Base-by-base conservation (phyloP, 2,329 filamentous ascomycete genomes). In the Ampelomyces quisqualis region DNA sequence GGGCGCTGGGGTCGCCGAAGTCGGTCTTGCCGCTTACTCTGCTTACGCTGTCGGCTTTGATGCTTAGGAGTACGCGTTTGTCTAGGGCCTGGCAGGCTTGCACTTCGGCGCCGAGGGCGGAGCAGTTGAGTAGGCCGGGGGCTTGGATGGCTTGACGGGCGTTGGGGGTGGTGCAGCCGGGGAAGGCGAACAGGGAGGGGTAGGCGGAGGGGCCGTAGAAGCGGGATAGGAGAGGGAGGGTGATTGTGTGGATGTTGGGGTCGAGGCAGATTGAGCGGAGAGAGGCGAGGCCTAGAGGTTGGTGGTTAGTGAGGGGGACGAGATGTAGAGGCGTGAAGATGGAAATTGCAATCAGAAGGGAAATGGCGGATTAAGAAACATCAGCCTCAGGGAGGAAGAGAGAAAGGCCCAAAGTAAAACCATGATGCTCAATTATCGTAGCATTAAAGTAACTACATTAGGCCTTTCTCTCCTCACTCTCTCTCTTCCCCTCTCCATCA, bases 61-160 rank as follows among this genome's bases (percentile, higher is more conserved):
- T 46, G 43, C 63, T 68, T 14, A 74, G 50, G 2, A 75, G 40
- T 1, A 74, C 62, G 15, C 66, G 67, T 39, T 70, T 72, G 14
- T 71, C 69, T 8, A 57, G 30, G 0, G 39, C 30, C 48, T 75
- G 71, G 51, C 71, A 75, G 1, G 38, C 29, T 17, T 49, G 42
- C 5, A 69, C 60, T 43, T 60, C 56, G 1, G 30, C 31, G 34
- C 70, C 70, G 3, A 73, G 57, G 0, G 54, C 47, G 1, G 67
- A 62, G 57, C 69, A 73, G 45, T 62, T 59, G 5, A 68, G 53
- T 0, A 74, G 54, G 2, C 68, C 68, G 1, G 69, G 66, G 2
- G 69, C 70, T 38, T 61, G 45, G 7, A 51, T 28, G 1, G 51
- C 23, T 60, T 72, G 70, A 1, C 47, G 43, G 0, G 47, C 17